Evolutionary conservation across 495 filamentous ascomycete genomes (phyloP).

Genomic region (Lentithecium fluviatile): DNA sequence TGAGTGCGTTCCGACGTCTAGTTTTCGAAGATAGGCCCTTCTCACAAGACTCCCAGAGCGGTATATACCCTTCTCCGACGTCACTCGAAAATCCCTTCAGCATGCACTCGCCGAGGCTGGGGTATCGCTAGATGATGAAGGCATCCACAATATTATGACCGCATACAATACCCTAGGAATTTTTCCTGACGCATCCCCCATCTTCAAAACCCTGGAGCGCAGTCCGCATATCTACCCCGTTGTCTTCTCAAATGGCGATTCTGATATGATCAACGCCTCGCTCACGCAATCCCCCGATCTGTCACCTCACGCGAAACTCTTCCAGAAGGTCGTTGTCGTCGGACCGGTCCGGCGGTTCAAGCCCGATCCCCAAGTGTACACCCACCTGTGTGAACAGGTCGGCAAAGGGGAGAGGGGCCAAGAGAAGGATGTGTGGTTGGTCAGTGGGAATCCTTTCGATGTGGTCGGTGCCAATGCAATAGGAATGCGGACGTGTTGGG

Average conservation of each 20-base stretch:
- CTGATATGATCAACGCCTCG: slow-evolving; percentile 61
- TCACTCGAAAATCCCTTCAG: slow-evolving; percentile 62
- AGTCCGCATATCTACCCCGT: slow-evolving; percentile 49
- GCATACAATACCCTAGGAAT: slow-evolving; percentile 68
- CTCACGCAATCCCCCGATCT: slow-evolving; percentile 57
- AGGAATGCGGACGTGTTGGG: slow-evolving; percentile 66
- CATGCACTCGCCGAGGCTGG: slow-evolving; percentile 63
- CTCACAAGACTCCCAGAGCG: slow-evolving; percentile 4
- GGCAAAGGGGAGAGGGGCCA: slow-evolving; percentile 48
- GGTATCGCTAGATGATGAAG: slow-evolving; percentile 45
- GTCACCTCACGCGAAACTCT: slow-evolving; percentile 49
- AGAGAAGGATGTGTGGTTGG: slow-evolving; percentile 63
- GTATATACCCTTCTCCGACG: slow-evolving; percentile 63
- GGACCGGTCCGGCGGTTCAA: slow-evolving; percentile 64
- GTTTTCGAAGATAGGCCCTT: neutral
- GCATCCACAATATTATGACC: slow-evolving; percentile 54
- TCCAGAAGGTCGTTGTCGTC: slow-evolving; percentile 61
- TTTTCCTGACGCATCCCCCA: slow-evolving; percentile 64
- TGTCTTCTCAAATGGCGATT: slow-evolving; percentile 75
- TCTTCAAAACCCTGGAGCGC: slow-evolving; percentile 50
- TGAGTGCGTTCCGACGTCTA: slow-evolving; percentile 53
- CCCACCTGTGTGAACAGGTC: slow-evolving; percentile 48
- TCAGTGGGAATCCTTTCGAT: slow-evolving; percentile 81
- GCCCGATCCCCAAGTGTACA: slow-evolving; percentile 64
- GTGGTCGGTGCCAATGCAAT: slow-evolving; percentile 56